phyloP scores from a whole-genome alignment of 805 yeast species.

The Pichia nakasei region DNA sequence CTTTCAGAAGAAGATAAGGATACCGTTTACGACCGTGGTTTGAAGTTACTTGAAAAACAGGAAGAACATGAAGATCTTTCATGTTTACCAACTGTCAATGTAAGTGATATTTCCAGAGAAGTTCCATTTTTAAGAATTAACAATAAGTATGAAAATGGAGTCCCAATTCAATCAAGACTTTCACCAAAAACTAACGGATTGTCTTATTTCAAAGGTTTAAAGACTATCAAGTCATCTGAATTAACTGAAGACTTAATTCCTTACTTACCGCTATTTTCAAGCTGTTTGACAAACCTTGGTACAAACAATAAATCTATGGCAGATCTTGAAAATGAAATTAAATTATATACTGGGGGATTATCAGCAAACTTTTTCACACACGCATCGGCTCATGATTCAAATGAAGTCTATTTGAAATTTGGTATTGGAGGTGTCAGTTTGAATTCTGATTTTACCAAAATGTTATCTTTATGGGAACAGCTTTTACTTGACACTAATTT shows the following conservation, averaged over 20 bases:
- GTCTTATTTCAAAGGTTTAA: constrained; percentile 63
- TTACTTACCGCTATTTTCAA: constrained; percentile 68
- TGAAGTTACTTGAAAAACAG: constrained; percentile 53
- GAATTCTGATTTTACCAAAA: constrained; percentile 48
- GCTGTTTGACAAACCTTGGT: constrained; percentile 82
- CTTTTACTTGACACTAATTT: constrained; percentile 65
- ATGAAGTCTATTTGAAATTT: constrained; percentile 43
- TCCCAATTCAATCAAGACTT: constrained; percentile 22
- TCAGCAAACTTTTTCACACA: constrained; percentile 50
- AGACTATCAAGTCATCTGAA: constrained; percentile 38
- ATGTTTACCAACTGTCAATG: constrained; percentile 68
- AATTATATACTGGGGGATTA: constrained; percentile 77
- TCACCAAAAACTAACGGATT: constrained; percentile 62
- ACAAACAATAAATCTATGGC: constrained; percentile 63
- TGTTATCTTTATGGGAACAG: constrained; percentile 61
- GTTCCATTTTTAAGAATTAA: constrained; percentile 36
- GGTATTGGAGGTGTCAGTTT: constrained; percentile 62
- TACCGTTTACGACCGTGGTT: constrained; percentile 51
- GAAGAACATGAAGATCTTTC: constrained; percentile 63
- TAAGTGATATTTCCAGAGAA: constrained; percentile 59
- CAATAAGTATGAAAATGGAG: constrained; percentile 14
- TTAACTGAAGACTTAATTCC: constrained; percentile 58
- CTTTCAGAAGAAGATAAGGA: constrained; percentile 50
- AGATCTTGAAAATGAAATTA: constrained; percentile 77
- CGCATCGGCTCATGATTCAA: constrained; percentile 43